Percentiles rank a stretch among this genome's conserved stretches.
Evolutionary conservation across 768 basidiomycete genomes (phyloP).

Genomic region (Fomitopsis pulvina): DNA sequence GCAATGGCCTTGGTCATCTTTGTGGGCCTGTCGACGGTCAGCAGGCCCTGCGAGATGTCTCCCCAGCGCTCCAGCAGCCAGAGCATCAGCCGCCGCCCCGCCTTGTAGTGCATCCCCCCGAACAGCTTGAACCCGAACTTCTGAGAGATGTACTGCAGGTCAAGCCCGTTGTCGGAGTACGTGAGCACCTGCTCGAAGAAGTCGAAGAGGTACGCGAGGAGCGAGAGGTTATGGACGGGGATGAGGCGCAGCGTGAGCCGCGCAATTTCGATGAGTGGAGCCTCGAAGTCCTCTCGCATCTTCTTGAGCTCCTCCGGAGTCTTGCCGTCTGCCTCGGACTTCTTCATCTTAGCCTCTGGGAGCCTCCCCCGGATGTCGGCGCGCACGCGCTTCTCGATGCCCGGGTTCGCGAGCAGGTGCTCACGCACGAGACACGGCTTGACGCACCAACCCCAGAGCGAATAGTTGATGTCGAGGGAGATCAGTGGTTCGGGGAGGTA

Average conservation of each 20-base stretch:
- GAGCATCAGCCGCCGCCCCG: slow-evolving; percentile 20
- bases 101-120: slow-evolving; percentile 22
- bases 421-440: slow-evolving; percentile 32
- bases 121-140: slow-evolving; percentile 40
- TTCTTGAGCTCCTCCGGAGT: slow-evolving; percentile 6
- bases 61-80: slow-evolving; percentile 22
- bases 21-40: neutral
- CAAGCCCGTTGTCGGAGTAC: slow-evolving; percentile 43
- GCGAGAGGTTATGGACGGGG: slow-evolving; percentile 31
- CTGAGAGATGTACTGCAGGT: slow-evolving; percentile 36
- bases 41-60: slow-evolving; percentile 11
- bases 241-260: slow-evolving; percentile 47
- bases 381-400: neutral
- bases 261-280: slow-evolving; percentile 31
- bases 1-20: neutral
- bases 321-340: neutral
- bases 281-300: slow-evolving; percentile 24
- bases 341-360: neutral
- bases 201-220: slow-evolving; percentile 38
- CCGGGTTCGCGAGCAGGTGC: neutral
- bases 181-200: slow-evolving; percentile 48
- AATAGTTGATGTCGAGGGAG: slow-evolving; percentile 32
- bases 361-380: neutral
- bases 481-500: slow-evolving; percentile 42
- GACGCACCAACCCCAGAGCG: slow-evolving; percentile 39